These are phyloP conservation scores for Coemansia sp. DNA, from an alignment of 192 early-diverging fungal species.

Conservation along the genomic window DNA sequence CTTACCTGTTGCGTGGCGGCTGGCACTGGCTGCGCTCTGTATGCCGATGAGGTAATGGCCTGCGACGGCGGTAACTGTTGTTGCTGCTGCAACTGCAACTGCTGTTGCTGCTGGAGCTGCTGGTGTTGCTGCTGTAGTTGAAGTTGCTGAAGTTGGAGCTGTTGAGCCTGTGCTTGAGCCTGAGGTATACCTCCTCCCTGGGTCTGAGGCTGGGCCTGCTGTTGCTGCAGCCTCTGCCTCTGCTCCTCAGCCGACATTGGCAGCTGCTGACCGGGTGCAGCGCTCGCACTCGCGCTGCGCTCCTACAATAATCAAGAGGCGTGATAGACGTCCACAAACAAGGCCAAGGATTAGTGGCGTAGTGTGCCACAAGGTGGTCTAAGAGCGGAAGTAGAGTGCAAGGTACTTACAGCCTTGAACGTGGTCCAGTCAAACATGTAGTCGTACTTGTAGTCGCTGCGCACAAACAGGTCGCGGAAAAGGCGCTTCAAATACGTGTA, in stretches of 20 bases:
- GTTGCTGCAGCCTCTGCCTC: constrained; percentile 29
- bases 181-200: constrained; percentile 7
- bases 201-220: constrained; percentile 4
- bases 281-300: constrained; percentile 21
- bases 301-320: constrained; percentile 20
- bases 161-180: neutral
- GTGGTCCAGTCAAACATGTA: constrained; percentile 91
- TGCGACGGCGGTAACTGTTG: constrained; percentile 37
- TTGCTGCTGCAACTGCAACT: constrained; percentile 21
- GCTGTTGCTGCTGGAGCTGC: constrained; percentile 19
- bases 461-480: constrained; percentile 81
- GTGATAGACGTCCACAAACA: too few species aligned
- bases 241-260: constrained; percentile 40
- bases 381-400: too few species aligned
- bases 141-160: constrained; percentile 21
- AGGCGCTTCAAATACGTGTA: constrained; percentile 86
- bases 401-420: constrained; percentile 46
- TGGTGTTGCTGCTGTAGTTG: constrained; percentile 29
- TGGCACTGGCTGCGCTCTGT: constrained; percentile 45
- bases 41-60: constrained; percentile 36
- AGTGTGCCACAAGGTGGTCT: neutral
- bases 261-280: constrained; percentile 29
- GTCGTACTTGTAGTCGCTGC: constrained; percentile 82
- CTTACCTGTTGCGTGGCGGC: constrained; percentile 52
- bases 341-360: neutral